Conservation (phyloP, 2,329 filamentous ascomycete species). For the Simplicillium aogashimaense region DNA sequence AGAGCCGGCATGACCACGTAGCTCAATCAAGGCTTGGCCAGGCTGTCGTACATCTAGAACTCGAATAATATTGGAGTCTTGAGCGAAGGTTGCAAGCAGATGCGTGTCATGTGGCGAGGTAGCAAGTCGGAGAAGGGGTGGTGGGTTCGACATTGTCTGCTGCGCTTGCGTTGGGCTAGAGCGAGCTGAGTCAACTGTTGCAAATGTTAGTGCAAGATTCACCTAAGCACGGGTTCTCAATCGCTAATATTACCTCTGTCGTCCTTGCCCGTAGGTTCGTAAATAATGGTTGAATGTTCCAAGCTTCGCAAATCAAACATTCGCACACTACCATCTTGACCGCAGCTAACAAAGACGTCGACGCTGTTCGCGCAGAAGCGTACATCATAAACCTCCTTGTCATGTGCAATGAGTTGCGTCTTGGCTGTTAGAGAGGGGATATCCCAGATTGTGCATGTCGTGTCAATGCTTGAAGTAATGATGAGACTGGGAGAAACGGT, state of each 20-base stretch:
- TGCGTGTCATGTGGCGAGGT: conserved; percentile 94
- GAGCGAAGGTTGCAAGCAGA: conserved; percentile 91
- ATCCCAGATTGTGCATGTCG: conserved; percentile 98
- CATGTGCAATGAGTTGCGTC: conserved; percentile 95
- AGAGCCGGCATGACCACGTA: conserved; percentile 75
- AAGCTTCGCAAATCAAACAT: conserved; percentile 98
- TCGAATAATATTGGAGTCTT: conserved; percentile 84
- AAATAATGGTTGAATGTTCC: conserved; percentile 98
- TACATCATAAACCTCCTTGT: conserved; percentile 98
- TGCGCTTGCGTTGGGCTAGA: conserved; percentile 68
- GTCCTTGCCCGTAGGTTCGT: conserved; percentile 87
- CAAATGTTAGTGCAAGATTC: too few relatives aligned
- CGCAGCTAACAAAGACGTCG: conserved; percentile 97
- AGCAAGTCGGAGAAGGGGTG: conserved; percentile 69
- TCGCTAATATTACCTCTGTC: conserved; percentile 46
- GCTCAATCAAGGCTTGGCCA: conserved; percentile 85
- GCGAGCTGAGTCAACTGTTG: conserved; percentile 38
- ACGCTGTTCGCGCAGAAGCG: conserved; percentile 96
- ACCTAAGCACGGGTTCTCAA: not conserved
- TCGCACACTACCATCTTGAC: conserved; percentile 91
- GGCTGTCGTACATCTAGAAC: conserved; percentile 95
- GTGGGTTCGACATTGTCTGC: conserved; percentile 67
- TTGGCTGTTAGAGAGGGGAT: conserved; percentile 96
- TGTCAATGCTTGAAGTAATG: conserved; percentile 97
- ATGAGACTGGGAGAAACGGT: conserved; percentile 93